Evolutionary conservation across 2,329 filamentous ascomycete genomes (phyloP), one percentile per base, ranked within the genome.

Genomic region (Colletotrichum destructivum): DNA sequence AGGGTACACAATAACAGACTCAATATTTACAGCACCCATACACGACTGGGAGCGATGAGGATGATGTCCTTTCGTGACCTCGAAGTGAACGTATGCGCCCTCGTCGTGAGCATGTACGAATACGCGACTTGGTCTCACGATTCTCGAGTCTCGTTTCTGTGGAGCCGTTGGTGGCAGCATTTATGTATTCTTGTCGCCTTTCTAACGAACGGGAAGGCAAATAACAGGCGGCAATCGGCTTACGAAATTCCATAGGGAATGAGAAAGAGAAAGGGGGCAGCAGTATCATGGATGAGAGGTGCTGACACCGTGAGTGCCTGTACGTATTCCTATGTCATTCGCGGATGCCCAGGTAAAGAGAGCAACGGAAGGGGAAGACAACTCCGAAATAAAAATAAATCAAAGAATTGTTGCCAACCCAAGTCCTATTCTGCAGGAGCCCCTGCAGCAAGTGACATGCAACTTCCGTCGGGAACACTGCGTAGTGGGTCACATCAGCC

Each of bases 391-490:
- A n/a, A 54, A 9, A 7, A 54, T 9, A n/a, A 35, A 35, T 15
- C 0, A n/a, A 35, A 15, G 40, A 46, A 12, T 40, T 47, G 38
- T n/a, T 49, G 16, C n/a, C 40, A 21, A 40, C 31, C n/a, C 26
- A 66, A 59, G 40, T 40, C 52, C 7, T 9, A 47, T 40, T 60
- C 52, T 66, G 52, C 47, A 59, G 42, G 46, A 62, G 31, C 46
- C 59, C 59, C 46, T 62, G 59, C 59, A 49, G 44, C 46, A 31
- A 62, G 59, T 62, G 59, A 62, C 59, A 62, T 62, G 46, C 31
- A 62, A 54, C 49, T 46, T 56, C 51, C 38, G 55, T 26, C 38
- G 31, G 59, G 31, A 49, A 62, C 26, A 62, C 11, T 12, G 31
- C 13, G 56, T 8, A 31, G 35, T 47, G 49, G 55, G 23, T 18